Conservation (phyloP, 129 eudicot genomes). For the Artemisia tridentata region DNA sequence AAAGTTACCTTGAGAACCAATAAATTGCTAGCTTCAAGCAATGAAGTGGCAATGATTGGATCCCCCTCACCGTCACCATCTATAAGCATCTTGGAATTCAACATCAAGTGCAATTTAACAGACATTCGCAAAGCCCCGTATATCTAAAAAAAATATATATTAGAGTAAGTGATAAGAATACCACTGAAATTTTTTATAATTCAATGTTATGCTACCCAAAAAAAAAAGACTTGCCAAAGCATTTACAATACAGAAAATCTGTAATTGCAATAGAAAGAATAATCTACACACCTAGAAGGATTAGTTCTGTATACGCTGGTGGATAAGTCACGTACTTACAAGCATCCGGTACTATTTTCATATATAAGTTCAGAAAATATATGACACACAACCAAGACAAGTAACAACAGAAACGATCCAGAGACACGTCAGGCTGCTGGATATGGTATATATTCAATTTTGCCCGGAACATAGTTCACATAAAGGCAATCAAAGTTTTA, state of each 20-base stretch:
- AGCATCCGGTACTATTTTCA: too few relatives aligned
- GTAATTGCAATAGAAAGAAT: not conserved
- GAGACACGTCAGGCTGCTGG: conserved; percentile 4
- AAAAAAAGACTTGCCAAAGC: not conserved
- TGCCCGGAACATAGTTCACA: too few relatives aligned
- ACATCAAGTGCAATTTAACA: conserved; percentile 94
- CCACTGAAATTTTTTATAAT: conserved; percentile 5
- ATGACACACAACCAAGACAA: not conserved
- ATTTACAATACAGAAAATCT: not conserved
- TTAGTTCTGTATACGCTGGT: too few relatives aligned
- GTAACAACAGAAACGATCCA: not conserved
- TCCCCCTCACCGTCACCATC: conserved; percentile 67
- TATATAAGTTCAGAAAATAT: not conserved
- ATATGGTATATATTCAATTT: conserved; percentile 8
- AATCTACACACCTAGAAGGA: conserved; percentile 3
- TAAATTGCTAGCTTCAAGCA: conserved; percentile 97
- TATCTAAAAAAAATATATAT: conserved; percentile 53
- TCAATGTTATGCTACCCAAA: not conserved
- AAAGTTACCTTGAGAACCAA: conserved; percentile 78
- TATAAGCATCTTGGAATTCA: conserved; percentile 86
- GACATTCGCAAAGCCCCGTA: conserved; percentile 98
- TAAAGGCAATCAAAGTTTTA: conserved; percentile 7
- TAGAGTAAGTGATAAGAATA: conserved; percentile 20
- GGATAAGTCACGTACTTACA: too few relatives aligned
- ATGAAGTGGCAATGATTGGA: conserved; percentile 81